Base-by-base conservation (phyloP, 257 asterid species). In the Nicotiana tabacum region DNA sequence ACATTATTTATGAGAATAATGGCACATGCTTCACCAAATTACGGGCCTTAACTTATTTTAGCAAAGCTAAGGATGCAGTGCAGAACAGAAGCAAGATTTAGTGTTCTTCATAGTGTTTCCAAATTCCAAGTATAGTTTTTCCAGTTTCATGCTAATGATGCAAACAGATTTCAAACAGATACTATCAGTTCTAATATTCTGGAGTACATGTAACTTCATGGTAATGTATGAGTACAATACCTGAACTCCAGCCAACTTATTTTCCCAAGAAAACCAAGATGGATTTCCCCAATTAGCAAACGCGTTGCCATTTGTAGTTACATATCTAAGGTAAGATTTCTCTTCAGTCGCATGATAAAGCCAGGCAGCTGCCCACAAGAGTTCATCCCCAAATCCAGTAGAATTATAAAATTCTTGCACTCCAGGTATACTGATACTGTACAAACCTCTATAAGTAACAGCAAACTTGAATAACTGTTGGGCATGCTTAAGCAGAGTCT, bases 311-410 rank as follows among this genome's bases (percentile, higher is more conserved):
- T 89, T 83, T 66, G 77, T 84, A 3, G 91, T 85, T 64, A 79
- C 90, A 60, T 88, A 92, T 9, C 10, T 65, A 1, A 91, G 86
- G 83, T 88, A 91, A 3, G 84, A 82, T 37, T 81, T 68, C 0
- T 92, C 93, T 67, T 86, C 70, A 1, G 93, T 89, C 0, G 95
- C 97, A 72, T 89, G 91, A 62, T 90, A 91, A 35, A 92, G 94
- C 97, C 97, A 92, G 32, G 95, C 78, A 6, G 97, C 92, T 0
- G 94, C 95, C 97, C 95, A 92, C 88, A 92, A 79, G 85, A 92
- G 93, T 32, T 92, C 97, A 79, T 92, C 95, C 1, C 89, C 92
- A 29, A 88, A 92, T 21, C 93, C 93, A 33, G 91, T 83, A 5
- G 97, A 92, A 77, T 91, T 90, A 70, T 92, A 92, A 37, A 79